A percentile compares a stretch with the other conserved stretches of the same genome.
These are phyloP conservation scores for Lasiodiplodia hormozganensis DNA, from an alignment of 2,329 filamentous ascomycete species.

Conservation along the genomic window DNA sequence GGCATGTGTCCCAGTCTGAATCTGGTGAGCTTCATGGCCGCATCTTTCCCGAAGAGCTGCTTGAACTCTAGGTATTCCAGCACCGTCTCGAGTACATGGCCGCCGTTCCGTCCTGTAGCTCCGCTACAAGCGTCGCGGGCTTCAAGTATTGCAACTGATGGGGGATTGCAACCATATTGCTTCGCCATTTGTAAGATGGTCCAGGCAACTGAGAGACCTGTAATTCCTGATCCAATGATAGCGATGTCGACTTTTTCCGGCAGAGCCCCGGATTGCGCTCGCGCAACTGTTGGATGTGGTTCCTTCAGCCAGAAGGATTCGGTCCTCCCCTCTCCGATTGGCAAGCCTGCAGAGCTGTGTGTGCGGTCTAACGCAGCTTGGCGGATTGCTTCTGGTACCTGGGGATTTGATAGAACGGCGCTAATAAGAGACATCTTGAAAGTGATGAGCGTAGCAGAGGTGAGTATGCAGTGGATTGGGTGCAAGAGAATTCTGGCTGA, in stretches of 20 bases:
- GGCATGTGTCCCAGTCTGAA: not conserved
- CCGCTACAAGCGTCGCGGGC: constrained; percentile 39
- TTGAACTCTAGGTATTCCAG: not conserved
- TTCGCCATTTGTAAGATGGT: not conserved
- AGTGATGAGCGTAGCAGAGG: not conserved
- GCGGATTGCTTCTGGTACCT: not conserved
- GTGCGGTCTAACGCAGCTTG: not conserved
- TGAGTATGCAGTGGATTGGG: too few relatives aligned
- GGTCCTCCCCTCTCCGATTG: not conserved
- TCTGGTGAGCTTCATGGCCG: not conserved
- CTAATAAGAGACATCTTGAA: not conserved
- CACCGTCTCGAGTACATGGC: constrained; percentile 30
- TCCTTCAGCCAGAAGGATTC: not conserved
- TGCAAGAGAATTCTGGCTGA: too few relatives aligned
- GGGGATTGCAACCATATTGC: not conserved
- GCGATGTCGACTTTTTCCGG: constrained; percentile 55
- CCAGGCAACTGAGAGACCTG: not conserved
- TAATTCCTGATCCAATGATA: constrained; percentile 52
- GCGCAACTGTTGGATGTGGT: not conserved
- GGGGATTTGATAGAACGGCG: not conserved
- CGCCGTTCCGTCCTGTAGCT: constrained; percentile 43
- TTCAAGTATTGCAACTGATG: constrained; percentile 50
- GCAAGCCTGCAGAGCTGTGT: not conserved
- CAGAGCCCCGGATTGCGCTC: not conserved
- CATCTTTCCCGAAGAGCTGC: not conserved